Percentiles rank a stretch among this genome's conserved stretches.
Evolutionary conservation across 768 basidiomycete species (phyloP).

Genomic region (Boletus patriciae): DNA sequence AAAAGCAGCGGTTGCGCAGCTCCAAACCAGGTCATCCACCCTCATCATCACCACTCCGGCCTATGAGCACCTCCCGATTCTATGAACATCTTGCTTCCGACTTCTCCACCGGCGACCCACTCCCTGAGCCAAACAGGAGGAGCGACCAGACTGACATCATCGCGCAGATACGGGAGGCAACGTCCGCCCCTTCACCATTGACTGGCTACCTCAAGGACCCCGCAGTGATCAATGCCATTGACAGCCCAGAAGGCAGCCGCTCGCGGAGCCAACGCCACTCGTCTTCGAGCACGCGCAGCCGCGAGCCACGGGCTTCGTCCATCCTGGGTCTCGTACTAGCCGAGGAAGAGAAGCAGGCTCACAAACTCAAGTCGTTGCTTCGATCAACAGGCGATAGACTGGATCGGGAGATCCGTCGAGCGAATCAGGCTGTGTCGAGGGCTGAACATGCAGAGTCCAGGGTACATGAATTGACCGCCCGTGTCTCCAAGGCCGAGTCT

Average conservation of each 20-base stretch:
- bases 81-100: constrained; percentile 32
- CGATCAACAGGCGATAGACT: constrained; percentile 52
- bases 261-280: constrained; percentile 32
- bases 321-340: constrained; percentile 46
- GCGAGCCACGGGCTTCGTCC: constrained; percentile 39
- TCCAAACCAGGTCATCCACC: background rate
- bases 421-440: constrained; percentile 50
- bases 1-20: constrained; percentile 12
- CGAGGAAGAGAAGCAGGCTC: constrained; percentile 58
- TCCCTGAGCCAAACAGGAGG: constrained; percentile 10
- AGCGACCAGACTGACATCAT: constrained; percentile 35
- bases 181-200: constrained; percentile 46
- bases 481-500: constrained; percentile 42
- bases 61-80: constrained; percentile 32
- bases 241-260: constrained; percentile 31
- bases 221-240: constrained; percentile 36
- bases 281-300: constrained; percentile 40
- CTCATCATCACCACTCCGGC: constrained; percentile 5
- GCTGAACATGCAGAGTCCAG: constrained; percentile 53
- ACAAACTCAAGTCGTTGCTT: constrained; percentile 53
- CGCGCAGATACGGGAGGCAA: constrained; percentile 44
- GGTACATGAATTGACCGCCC: constrained; percentile 41
- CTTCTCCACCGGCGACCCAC: constrained; percentile 10
- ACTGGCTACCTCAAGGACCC: constrained; percentile 47
- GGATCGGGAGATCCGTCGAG: constrained; percentile 55